Evolutionary conservation across 352 stramenopile species (phyloP).

Genomic region (Pythium rishiriense): DNA sequence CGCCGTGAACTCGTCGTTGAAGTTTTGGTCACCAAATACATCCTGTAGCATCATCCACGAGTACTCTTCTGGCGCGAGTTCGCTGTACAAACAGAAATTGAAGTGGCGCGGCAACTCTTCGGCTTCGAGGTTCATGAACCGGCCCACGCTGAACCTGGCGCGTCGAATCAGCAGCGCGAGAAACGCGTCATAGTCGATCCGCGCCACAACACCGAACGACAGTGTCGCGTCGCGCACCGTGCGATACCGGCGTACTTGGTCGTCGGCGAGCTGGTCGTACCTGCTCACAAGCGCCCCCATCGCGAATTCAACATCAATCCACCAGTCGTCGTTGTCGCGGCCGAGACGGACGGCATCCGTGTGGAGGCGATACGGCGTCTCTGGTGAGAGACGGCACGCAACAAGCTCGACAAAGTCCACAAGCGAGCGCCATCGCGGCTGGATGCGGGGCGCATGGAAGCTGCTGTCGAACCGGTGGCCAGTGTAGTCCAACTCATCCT

Average conservation of each 20-base stretch:
- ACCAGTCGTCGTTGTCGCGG: background rate
- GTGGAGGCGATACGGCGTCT: background rate
- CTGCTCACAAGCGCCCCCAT: background rate
- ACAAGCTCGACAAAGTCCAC: background rate
- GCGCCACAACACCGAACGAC: background rate
- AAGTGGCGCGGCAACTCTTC: conserved; percentile 1
- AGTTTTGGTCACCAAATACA: background rate
- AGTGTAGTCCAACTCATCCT: background rate
- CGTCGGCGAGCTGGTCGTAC: background rate
- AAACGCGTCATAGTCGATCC: background rate
- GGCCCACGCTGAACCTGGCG: background rate
- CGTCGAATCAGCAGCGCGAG: background rate
- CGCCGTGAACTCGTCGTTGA: background rate
- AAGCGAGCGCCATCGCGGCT: background rate
- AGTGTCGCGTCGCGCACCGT: background rate
- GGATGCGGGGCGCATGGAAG: background rate
- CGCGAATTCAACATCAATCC: background rate
- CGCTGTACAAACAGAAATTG: background rate
- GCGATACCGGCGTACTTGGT: background rate
- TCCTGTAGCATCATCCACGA: background rate
- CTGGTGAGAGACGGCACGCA: background rate
- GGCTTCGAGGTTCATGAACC: background rate
- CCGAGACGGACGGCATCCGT: background rate
- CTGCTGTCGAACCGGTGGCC: background rate
- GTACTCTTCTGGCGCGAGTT: background rate